Conservation (phyloP, 495 filamentous ascomycete genomes). For the Penicillium angulare region DNA sequence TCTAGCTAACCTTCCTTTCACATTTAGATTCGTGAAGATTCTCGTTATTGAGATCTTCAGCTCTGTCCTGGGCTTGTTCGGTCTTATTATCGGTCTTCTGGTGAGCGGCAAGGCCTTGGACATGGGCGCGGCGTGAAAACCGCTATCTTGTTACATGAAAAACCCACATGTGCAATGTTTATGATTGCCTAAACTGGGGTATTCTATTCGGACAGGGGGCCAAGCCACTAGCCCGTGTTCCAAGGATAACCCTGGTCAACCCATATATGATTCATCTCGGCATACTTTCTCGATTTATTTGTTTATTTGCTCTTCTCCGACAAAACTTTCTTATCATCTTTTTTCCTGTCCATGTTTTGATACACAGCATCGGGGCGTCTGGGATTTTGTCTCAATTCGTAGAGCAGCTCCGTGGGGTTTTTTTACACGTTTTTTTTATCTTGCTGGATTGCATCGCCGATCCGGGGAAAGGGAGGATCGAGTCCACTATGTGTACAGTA, state of each 20-base stretch:
- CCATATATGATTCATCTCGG: conserved; percentile 12
- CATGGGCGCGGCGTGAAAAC: conserved; percentile 54
- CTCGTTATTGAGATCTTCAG: conserved; percentile 99
- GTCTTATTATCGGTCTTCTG: conserved; percentile 90
- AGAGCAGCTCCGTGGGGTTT: conserved; percentile 22
- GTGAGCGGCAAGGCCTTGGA: conserved; percentile 77
- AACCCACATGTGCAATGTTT: background rate
- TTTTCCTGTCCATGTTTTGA: conserved; percentile 29
- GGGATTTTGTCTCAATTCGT: conserved; percentile 36
- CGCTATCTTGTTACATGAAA: conserved; percentile 1
- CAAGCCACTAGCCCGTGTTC: background rate
- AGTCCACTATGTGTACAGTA: conserved; percentile 34
- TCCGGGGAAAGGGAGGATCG: conserved; percentile 23
- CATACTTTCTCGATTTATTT: conserved; percentile 6
- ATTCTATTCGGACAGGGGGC: too few species aligned
- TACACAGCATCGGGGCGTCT: conserved; percentile 47
- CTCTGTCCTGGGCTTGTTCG: conserved; percentile 96
- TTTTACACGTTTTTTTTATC: background rate
- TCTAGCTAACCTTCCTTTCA: conserved; percentile 8
- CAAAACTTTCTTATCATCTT: conserved; percentile 11
- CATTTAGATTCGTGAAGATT: conserved; percentile 89
- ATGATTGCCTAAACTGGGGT: conserved; percentile 1
- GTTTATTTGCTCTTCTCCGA: conserved; percentile 12
- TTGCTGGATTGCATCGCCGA: conserved; percentile 27
- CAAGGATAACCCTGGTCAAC: background rate